Conservation (phyloP, 345 rosid genomes). For the Trapa bicornis region DNA sequence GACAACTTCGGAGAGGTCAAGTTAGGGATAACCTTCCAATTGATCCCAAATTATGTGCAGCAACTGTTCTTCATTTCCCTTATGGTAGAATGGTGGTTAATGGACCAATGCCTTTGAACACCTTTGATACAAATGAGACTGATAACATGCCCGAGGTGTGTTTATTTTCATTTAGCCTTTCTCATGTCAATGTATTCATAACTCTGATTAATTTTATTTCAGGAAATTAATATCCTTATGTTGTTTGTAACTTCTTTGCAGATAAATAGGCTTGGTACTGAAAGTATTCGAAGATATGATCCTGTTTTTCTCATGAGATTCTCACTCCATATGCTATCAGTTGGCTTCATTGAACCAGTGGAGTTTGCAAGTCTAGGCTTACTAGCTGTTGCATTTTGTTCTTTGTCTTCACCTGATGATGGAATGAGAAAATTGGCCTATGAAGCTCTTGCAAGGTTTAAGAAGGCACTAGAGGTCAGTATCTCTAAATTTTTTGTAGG, state of each 20-base stretch:
- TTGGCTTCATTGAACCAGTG: slow-evolving; percentile 57
- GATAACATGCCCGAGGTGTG: slow-evolving; percentile 4
- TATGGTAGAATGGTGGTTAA: slow-evolving; percentile 32
- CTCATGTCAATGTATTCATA: background rate
- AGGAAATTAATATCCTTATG: background rate
- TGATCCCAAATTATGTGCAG: slow-evolving; percentile 63
- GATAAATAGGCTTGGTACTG: slow-evolving; percentile 22
- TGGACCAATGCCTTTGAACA: slow-evolving; percentile 12
- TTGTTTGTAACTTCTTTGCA: slow-evolving; percentile 14
- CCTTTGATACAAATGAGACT: slow-evolving; percentile 2
- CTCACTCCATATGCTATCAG: slow-evolving; percentile 46
- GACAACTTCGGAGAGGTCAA: slow-evolving; percentile 39
- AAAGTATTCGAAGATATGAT: slow-evolving; percentile 42
- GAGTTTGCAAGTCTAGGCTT: slow-evolving; percentile 81
- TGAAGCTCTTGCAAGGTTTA: slow-evolving; percentile 52
- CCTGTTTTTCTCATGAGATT: slow-evolving; percentile 71
- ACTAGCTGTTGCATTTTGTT: slow-evolving; percentile 73
- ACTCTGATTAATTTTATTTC: background rate
- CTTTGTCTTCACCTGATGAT: slow-evolving; percentile 74
- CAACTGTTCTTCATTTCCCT: slow-evolving; percentile 58
- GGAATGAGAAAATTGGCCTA: slow-evolving; percentile 76
- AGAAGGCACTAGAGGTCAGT: slow-evolving; percentile 63
- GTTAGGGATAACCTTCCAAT: slow-evolving; percentile 71
- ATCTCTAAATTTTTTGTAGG: background rate
- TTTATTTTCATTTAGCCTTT: background rate